Conservation (phyloP, 1,284 basidiomycete species). For the Inonotus hispidus region DNA sequence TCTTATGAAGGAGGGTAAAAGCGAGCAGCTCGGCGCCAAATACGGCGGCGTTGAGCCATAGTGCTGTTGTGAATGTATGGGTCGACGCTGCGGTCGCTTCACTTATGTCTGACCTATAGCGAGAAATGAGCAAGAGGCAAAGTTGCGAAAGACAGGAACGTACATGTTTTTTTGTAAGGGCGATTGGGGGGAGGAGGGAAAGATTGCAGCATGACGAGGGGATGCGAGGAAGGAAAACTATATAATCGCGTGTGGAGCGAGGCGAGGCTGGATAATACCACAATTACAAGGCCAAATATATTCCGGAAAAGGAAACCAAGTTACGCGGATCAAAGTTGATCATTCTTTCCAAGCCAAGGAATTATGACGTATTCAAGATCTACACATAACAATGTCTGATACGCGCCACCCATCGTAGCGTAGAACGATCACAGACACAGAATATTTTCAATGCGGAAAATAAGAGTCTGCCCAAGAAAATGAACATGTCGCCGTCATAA, state of each 20-base stretch:
- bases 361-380: background rate
- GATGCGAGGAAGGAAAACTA: background rate
- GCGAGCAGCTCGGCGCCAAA: constrained; percentile 60
- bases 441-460: no score
- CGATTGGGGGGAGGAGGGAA: background rate
- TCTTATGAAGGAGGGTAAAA: constrained; percentile 67
- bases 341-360: background rate
- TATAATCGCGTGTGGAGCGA: background rate
- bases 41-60: constrained; percentile 67
- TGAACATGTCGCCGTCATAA: no score
- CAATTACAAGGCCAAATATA: background rate
- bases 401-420: background rate
- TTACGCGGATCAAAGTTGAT: background rate
- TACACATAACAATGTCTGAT: background rate
- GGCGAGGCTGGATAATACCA: background rate
- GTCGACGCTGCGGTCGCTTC: constrained; percentile 32
- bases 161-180: background rate
- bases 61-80: constrained; percentile 68
- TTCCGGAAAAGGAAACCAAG: background rate
- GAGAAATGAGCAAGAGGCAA: background rate
- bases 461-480: no score
- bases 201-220: background rate
- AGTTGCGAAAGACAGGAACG: background rate
- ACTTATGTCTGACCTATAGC: background rate
- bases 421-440: background rate